Percentiles rank a stretch among this genome's conserved stretches.
Evolutionary conservation across 1,139 yeast species (phyloP).

Genomic region (Magnusiomyces magnusii): DNA sequence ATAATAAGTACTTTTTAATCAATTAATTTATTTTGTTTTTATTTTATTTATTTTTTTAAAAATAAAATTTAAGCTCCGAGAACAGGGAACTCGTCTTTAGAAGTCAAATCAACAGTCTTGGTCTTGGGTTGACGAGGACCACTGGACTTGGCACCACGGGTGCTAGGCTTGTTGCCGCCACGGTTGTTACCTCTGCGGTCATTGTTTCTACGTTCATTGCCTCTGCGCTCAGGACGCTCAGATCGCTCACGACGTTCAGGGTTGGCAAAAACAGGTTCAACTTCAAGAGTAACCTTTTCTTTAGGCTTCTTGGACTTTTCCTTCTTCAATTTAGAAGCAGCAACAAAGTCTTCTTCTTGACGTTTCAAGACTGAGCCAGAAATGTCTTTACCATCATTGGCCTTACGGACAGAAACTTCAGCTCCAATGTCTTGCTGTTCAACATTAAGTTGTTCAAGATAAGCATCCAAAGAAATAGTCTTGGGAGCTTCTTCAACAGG

Average conservation of each 20-base stretch:
- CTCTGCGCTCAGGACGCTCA: slow-evolving; percentile 21
- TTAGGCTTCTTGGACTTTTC: slow-evolving; percentile 48
- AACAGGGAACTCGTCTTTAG: slow-evolving; percentile 30
- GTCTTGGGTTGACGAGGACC: slow-evolving; percentile 22
- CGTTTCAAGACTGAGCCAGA: slow-evolving; percentile 32
- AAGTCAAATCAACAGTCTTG: slow-evolving; percentile 24
- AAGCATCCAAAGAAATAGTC: slow-evolving; percentile 59
- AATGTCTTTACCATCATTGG: slow-evolving; percentile 52
- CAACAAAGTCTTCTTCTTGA: slow-evolving; percentile 43
- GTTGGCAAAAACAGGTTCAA: slow-evolving; percentile 54
- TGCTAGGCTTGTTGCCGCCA: slow-evolving; percentile 22
- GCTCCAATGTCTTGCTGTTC: slow-evolving; percentile 31
- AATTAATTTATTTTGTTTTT: not conserved
- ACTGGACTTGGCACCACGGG: slow-evolving; percentile 24
- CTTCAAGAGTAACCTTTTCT: slow-evolving; percentile 58
- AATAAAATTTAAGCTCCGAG: slow-evolving; percentile 15
- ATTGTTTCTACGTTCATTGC: slow-evolving; percentile 27
- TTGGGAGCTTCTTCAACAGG: slow-evolving; percentile 33
- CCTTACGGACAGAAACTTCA: slow-evolving; percentile 41
- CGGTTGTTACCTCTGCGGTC: slow-evolving; percentile 18
- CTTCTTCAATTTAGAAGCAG: slow-evolving; percentile 43
- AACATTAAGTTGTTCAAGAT: slow-evolving; percentile 54
- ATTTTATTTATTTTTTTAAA: not conserved
- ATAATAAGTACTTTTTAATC: not conserved
- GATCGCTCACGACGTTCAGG: slow-evolving; percentile 24